These are phyloP conservation scores for Globisporangium echinulatum DNA, from an alignment of 352 stramenopile species.

Conservation along the genomic window DNA sequence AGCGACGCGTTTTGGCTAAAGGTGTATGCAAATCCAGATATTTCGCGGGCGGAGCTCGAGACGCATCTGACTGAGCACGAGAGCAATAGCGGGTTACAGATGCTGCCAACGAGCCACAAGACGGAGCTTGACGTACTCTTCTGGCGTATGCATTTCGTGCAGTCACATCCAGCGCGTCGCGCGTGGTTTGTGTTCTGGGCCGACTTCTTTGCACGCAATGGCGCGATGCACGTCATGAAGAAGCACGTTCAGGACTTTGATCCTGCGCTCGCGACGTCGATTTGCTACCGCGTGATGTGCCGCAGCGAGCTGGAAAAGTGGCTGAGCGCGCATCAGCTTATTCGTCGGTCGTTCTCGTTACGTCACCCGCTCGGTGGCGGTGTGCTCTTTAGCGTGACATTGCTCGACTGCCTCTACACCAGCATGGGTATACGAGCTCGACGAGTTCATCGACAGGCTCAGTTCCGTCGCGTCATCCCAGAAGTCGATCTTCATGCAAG, in stretches of 20 bases:
- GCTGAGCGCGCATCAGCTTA: slow-evolving; percentile 13
- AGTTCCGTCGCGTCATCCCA: no score
- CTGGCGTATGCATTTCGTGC: slow-evolving; percentile 21
- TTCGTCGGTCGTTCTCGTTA: background rate
- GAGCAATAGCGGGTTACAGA: slow-evolving; percentile 15
- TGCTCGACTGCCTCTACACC: slow-evolving; percentile 5
- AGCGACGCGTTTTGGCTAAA: slow-evolving; percentile 38
- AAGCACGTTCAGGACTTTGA: slow-evolving; percentile 17
- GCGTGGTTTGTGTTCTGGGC: slow-evolving; percentile 49
- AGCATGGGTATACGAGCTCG: background rate
- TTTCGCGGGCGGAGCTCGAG: slow-evolving; percentile 16
- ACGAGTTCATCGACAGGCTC: no score
- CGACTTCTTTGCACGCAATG: slow-evolving; percentile 32
- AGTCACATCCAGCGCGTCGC: slow-evolving; percentile 15
- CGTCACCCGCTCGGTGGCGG: background rate
- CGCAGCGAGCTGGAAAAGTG: slow-evolving; percentile 22
- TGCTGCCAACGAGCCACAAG: slow-evolving; percentile 16
- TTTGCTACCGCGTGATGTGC: slow-evolving; percentile 29
- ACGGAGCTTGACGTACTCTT: slow-evolving; percentile 28
- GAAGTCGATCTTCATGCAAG: no score
- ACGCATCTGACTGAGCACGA: slow-evolving; percentile 22
- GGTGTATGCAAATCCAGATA: slow-evolving; percentile 29
- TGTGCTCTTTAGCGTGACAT: background rate
- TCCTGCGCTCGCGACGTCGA: slow-evolving; percentile 17
- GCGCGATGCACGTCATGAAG: slow-evolving; percentile 23